Evolutionary conservation across 2,329 filamentous ascomycete genomes (phyloP).

Genomic region (Aspergillus oerlinghausenensis): DNA sequence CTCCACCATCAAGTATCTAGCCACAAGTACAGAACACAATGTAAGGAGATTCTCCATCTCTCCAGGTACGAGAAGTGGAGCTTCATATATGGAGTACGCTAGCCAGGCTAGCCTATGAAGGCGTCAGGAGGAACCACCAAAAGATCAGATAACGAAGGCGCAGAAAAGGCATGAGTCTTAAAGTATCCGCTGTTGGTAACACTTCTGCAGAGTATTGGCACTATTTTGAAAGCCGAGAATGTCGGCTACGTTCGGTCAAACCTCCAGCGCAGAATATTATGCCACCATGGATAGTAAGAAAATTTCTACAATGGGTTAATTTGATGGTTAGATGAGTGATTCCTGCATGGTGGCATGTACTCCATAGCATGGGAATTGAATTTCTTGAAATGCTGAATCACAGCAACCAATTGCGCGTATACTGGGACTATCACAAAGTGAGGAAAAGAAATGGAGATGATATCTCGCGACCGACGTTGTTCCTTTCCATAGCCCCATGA

Average conservation of each 20-base stretch:
- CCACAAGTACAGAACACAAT: not conserved
- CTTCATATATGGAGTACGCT: not conserved
- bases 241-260: constrained; percentile 7
- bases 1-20: not conserved
- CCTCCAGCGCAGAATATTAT: not conserved
- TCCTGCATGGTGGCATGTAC: constrained; percentile 1
- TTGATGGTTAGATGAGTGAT: constrained; percentile 3
- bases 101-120: not conserved
- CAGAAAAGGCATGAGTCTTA: not conserved
- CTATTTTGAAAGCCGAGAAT: not conserved
- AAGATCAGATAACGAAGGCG: constrained; percentile 20
- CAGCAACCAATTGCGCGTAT: not conserved
- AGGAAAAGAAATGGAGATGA: not conserved
- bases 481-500: not conserved
- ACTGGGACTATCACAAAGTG: not conserved
- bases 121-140: constrained; percentile 10
- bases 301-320: constrained; percentile 4
- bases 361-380: not conserved
- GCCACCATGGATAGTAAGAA: not conserved
- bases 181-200: not conserved
- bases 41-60: not conserved
- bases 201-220: constrained; percentile 1
- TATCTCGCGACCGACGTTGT: not conserved
- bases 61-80: not conserved
- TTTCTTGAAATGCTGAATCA: not conserved